These are phyloP conservation scores for Gyromitra esculenta DNA, from an alignment of 2,329 filamentous ascomycete species.

Conservation along the genomic window DNA sequence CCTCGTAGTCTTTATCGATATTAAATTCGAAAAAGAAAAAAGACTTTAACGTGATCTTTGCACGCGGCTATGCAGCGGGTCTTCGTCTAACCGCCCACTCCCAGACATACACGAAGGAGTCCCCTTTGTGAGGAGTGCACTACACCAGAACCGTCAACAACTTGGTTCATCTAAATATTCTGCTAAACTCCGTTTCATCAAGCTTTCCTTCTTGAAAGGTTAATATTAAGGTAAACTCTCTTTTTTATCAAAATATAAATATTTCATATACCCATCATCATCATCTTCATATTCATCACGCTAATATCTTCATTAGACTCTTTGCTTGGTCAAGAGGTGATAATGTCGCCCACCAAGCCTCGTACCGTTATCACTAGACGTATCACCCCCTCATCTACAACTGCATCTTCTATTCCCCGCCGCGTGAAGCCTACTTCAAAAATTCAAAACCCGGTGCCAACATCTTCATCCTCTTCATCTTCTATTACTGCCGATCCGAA, in stretches of 20 bases:
- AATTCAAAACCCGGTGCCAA: slow-evolving; percentile 33
- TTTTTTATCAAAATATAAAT: background rate
- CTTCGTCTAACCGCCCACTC: slow-evolving; percentile 50
- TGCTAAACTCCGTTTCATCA: slow-evolving; percentile 21
- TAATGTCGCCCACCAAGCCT: slow-evolving; percentile 53
- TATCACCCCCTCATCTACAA: slow-evolving; percentile 24
- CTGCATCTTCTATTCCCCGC: slow-evolving; percentile 50
- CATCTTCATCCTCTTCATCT: slow-evolving; percentile 22
- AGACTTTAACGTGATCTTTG: slow-evolving; percentile 42
- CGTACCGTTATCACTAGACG: slow-evolving; percentile 30
- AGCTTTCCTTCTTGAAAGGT: slow-evolving; percentile 16
- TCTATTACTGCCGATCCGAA: slow-evolving; percentile 38
- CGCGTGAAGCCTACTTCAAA: slow-evolving; percentile 46
- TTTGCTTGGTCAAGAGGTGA: slow-evolving; percentile 21
- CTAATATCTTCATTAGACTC: slow-evolving; percentile 39
- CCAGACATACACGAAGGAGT: slow-evolving; percentile 51
- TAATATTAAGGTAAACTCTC: slow-evolving; percentile 11
- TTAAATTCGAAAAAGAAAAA: slow-evolving; percentile 35
- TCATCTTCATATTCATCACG: slow-evolving; percentile 13
- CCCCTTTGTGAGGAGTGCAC: slow-evolving; percentile 48
- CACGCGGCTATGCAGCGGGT: slow-evolving; percentile 47
- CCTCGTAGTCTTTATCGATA: slow-evolving; percentile 35
- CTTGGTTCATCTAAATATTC: slow-evolving; percentile 41
- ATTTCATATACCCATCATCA: slow-evolving; percentile 24
- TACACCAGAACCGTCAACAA: slow-evolving; percentile 27